phyloP scores from a whole-genome alignment of 83 land plant genomes.

The Diphasiastrum complanatum region DNA sequence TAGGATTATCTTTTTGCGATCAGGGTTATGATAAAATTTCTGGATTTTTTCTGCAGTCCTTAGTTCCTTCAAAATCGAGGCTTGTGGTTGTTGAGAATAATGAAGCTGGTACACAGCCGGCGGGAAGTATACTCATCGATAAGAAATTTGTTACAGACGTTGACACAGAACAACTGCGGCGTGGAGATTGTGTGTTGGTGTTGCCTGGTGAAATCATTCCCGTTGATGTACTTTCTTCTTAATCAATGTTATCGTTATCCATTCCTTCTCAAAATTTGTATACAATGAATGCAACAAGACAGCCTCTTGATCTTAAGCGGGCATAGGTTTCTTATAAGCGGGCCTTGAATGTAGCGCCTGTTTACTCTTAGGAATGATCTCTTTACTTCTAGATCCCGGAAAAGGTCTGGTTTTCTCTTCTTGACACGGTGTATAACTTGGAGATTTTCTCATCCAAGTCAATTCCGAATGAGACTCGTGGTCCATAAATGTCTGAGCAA shows the following conservation, averaged over 20 bases:
- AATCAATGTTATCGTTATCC: neutral
- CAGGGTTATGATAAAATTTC: neutral
- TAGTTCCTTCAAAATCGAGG: slow-evolving; percentile 78
- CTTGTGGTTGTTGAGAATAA: slow-evolving; percentile 46
- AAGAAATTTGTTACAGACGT: slow-evolving; percentile 59
- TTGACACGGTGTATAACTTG: no score
- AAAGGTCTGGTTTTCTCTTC: no score
- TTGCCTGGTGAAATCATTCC: slow-evolving; percentile 94
- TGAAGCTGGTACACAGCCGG: slow-evolving; percentile 27
- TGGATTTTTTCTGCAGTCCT: slow-evolving; percentile 42
- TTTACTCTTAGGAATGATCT: no score
- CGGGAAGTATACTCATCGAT: slow-evolving; percentile 27
- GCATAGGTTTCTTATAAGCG: no score
- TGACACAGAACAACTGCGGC: slow-evolving; percentile 69
- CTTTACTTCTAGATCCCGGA: no score
- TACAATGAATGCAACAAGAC: neutral
- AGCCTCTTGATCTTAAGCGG: neutral
- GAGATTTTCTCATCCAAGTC: no score
- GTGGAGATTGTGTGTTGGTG: slow-evolving; percentile 77
- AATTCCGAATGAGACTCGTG: no score
- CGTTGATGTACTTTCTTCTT: slow-evolving; percentile 57
- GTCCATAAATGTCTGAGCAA: no score
- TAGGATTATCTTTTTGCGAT: neutral
- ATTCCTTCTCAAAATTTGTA: neutral
- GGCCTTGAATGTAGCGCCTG: no score